Conservation (phyloP, 106 monocot species). For the Platanthera zijinensis region DNA sequence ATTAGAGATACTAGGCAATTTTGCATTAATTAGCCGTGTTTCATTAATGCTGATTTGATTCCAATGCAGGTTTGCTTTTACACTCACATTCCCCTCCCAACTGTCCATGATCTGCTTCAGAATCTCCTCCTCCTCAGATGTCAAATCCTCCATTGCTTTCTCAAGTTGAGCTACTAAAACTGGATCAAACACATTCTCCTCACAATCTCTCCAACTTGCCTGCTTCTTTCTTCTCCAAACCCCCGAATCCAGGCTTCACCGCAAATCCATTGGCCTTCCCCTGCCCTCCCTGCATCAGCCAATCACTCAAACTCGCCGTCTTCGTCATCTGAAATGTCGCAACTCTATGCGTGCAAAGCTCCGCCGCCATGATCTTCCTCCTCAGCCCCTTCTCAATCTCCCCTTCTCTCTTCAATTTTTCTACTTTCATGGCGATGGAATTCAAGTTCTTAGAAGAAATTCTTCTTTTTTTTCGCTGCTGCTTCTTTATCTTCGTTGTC, state of each 20-base stretch:
- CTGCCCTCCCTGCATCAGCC: constrained; percentile 8
- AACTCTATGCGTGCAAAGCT: not conserved
- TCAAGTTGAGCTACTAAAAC: not conserved
- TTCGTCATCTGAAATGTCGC: not conserved
- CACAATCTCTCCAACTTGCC: not conserved
- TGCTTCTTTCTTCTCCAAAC: not conserved
- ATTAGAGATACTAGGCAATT: no score
- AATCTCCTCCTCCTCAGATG: not conserved
- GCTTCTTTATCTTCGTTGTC: not conserved
- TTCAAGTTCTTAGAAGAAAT: not conserved
- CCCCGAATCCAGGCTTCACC: not conserved
- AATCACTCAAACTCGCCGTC: constrained; percentile 10
- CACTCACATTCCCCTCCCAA: not conserved
- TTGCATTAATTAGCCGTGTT: no score
- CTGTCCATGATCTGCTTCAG: not conserved
- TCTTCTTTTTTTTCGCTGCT: not conserved
- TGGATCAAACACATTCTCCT: constrained; percentile 4
- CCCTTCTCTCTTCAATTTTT: not conserved
- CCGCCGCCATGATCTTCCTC: constrained; percentile 5
- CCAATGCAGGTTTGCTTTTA: no score
- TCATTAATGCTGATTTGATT: no score
- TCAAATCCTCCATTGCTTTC: constrained; percentile 5
- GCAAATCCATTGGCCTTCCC: not conserved
- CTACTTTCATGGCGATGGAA: not conserved
- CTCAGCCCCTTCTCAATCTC: not conserved